Base-by-base conservation (phyloP, 2,329 filamentous ascomycete genomes). In the Penicillium janthinellum region DNA sequence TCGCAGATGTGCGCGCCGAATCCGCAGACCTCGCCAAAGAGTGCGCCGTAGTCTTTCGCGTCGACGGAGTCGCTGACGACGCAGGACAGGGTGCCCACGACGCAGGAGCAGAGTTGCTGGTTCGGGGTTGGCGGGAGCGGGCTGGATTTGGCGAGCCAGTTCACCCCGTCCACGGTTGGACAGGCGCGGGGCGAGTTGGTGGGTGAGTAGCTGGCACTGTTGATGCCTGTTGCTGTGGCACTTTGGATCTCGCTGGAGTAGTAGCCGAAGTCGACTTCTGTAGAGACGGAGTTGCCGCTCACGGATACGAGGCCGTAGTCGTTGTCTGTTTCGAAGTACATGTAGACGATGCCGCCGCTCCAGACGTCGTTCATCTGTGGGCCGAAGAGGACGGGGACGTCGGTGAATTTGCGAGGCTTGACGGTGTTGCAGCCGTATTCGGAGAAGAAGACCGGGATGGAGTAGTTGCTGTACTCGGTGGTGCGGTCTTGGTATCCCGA, bases 281-380 rank as follows among this genome's bases (percentile, higher is more conserved):
- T 90, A 63, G 79, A 84, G 64, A 89, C 90, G 45, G 80, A 79
- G 72, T 81, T 79, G 70, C 84, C 84, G 50, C 80, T 88, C 45
- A 96, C 85, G 78, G 90, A 84, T 83, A 76, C 70, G 28, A 77
- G 61, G 63, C 70, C 95, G 72, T 92, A 99, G 76, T 97, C 82
- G 81, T 98, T 98, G 60, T 76, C 82, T 77, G 96, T 92, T 82
- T 96, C 85, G 82, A 92, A 94, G 83, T 95, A 99, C 92, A 96
- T 96, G 86, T 98, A 99, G 75, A 98, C 92, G 67, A 99, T 96
- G 79, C 94, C 95, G 70, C 95, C 95, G 58, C 91, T 96, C 87
- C 95, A 95, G 73, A 96, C 91, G 10, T 79, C 78, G 31, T 87
- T 90, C 95, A 99, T 99, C 61, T 92, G 75, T 60, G 83, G 74